Percentiles rank a stretch among this genome's conserved stretches.
These are phyloP conservation scores for Boletus insuetus DNA, from an alignment of 768 basidiomycete species.

Conservation along the genomic window DNA sequence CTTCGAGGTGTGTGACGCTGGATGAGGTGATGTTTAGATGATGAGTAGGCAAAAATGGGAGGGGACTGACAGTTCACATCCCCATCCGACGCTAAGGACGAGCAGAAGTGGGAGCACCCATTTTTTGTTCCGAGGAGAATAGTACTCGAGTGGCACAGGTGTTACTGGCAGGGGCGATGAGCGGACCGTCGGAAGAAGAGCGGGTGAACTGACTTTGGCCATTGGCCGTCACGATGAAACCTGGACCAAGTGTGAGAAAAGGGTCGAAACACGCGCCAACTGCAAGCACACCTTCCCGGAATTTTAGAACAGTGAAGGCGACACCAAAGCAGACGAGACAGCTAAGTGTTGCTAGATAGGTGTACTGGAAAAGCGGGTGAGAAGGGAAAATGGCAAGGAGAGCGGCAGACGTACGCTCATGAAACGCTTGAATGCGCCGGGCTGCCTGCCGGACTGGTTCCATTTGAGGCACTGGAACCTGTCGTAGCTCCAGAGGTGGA, in stretches of 20 bases:
- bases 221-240: conserved; percentile 10
- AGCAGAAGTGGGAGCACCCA: conserved; percentile 73
- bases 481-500: conserved; percentile 83
- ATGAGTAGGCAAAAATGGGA: background rate
- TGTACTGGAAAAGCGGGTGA: conserved; percentile 50
- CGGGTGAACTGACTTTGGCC: conserved; percentile 11
- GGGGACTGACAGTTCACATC: conserved; percentile 61
- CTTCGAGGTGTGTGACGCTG: conserved; percentile 82
- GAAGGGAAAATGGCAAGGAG: background rate
- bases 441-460: conserved; percentile 66
- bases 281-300: conserved; percentile 56
- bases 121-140: conserved; percentile 41
- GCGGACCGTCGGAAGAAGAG: background rate
- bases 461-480: conserved; percentile 71
- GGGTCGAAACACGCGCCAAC: background rate
- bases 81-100: conserved; percentile 70
- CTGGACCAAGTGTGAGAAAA: conserved; percentile 8
- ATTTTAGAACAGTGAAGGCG: conserved; percentile 63
- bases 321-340: conserved; percentile 64
- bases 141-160: conserved; percentile 55
- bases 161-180: conserved; percentile 39
- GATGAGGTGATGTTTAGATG: background rate
- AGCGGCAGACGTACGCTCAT: conserved; percentile 68
- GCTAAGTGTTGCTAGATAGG: conserved; percentile 71
- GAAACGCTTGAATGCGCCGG: conserved; percentile 82